Conservation (phyloP, 208 protist genomes). For the Novymonas esmeraldas region DNA sequence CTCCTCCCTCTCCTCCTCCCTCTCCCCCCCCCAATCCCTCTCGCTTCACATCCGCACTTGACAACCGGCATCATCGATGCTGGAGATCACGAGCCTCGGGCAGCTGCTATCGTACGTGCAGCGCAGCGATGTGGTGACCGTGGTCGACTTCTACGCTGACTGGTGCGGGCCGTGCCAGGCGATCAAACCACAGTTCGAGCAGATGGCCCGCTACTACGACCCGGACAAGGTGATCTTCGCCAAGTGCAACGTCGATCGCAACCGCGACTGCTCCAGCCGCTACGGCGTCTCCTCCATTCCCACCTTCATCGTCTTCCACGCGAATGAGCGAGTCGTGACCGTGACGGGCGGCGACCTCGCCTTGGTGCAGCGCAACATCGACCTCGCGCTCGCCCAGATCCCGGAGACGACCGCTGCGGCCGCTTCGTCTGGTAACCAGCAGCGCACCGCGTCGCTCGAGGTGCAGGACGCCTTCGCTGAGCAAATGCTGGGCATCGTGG, state of each 20-base stretch:
- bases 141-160: conserved; percentile 89
- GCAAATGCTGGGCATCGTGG: conserved; percentile 58
- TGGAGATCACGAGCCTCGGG: conserved; percentile 73
- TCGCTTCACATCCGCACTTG: background rate
- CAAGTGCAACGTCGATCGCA: conserved; percentile 85
- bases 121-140: conserved; percentile 47
- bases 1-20: background rate
- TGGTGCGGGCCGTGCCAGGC: conserved; percentile 89
- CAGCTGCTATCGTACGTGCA: conserved; percentile 60
- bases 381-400: conserved; percentile 37
- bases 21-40: too few relatives aligned
- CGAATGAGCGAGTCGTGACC: conserved; percentile 44
- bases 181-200: conserved; percentile 73
- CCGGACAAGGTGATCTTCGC: conserved; percentile 59
- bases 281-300: conserved; percentile 71
- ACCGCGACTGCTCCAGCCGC: conserved; percentile 52
- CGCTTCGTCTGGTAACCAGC: background rate
- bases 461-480: conserved; percentile 43
- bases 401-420: background rate
- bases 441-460: background rate
- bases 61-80: conserved; percentile 37
- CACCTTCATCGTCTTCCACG: conserved; percentile 80
- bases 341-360: conserved; percentile 55
- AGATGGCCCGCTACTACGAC: conserved; percentile 57
- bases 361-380: conserved; percentile 60